Evolutionary conservation across 2,329 filamentous ascomycete species (phyloP), one percentile per base, ranked within the genome.

Genomic region (Trichoderma semiorbis): DNA sequence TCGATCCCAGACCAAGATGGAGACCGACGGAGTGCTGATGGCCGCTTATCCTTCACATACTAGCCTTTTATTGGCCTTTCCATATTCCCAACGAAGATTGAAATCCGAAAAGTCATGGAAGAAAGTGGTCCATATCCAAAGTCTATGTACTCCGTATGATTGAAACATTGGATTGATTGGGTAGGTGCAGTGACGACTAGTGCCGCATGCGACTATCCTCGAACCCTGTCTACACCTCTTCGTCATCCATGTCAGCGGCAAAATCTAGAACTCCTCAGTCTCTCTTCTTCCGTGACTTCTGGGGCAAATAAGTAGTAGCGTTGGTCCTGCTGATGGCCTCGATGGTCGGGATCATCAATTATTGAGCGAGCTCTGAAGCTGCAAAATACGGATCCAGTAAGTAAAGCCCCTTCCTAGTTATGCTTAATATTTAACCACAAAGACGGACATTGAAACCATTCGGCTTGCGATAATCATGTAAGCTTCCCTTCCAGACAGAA

Each of bases 231-330:
- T 36, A 53, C 60, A 26, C 30, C 28, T 21, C 28, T 34, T 34
- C 32, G 16, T 53, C 36, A 69, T 28, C 66, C 66, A 62, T 69
- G 66, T 62, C 57, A 26, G 57, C 66, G 55, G 55, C 36, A 50
- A 47, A 60, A 47, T 61, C 66, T 69, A 60, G 55, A 69, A 61
- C 21, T 62, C 30, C 16, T 62, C 66, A 53, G 10, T 21, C 8
- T 34, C 36, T 57, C 16, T 50, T 61, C 24, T 61, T 47, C 2
- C 14, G 11, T 36, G 4, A 14, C n/a, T 11, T 53, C 36, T 12
- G 36, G 8, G 26, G 26, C 16, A n/a, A n/a, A 60, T 61, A 69
- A 69, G 66, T 58, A 69, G 39, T 18, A 34, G 36, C 57, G 32
- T 14, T 50, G 12, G 5, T 21, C 55, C 65, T 32, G 8, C n/a